These are phyloP conservation scores for Kwoniella newhampshirensis DNA, from an alignment of 768 basidiomycete species.

Conservation along the genomic window DNA sequence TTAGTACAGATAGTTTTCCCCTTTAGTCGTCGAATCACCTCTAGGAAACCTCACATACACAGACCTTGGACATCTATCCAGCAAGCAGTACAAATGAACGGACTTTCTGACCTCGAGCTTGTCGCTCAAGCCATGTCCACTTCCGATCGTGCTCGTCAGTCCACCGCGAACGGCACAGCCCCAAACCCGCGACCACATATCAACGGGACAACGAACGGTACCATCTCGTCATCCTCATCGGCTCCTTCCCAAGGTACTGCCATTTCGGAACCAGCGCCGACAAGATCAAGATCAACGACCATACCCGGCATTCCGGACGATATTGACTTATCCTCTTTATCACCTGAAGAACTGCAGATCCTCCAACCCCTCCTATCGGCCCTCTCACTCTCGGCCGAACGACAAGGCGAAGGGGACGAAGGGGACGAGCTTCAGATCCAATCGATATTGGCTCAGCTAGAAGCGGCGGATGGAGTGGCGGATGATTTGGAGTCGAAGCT, in stretches of 20 bases:
- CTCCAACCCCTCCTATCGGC: slow-evolving; percentile 33
- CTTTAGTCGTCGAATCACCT: no score
- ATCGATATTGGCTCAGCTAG: slow-evolving; percentile 42
- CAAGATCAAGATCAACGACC: no score
- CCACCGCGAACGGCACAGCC: neutral
- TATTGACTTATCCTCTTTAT: slow-evolving; percentile 24
- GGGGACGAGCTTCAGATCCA: slow-evolving; percentile 27
- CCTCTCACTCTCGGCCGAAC: slow-evolving; percentile 6
- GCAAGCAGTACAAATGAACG: slow-evolving; percentile 26
- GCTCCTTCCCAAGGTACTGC: no score
- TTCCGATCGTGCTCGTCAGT: neutral
- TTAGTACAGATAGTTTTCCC: no score
- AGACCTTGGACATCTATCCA: no score
- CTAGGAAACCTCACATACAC: no score
- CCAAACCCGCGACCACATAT: slow-evolving; percentile 5
- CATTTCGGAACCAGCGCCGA: no score
- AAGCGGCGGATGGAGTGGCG: slow-evolving; percentile 48
- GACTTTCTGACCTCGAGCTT: slow-evolving; percentile 47
- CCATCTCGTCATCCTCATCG: no score
- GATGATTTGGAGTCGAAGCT: slow-evolving; percentile 48
- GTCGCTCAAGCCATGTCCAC: slow-evolving; percentile 47
- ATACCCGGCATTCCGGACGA: no score
- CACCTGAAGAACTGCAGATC: slow-evolving; percentile 25
- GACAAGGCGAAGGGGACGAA: slow-evolving; percentile 4
- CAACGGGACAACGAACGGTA: slow-evolving; percentile 1